Evolutionary conservation across 352 stramenopile species (phyloP), one percentile per base, ranked within the genome.

Genomic region (Globisporangium barbulae): DNA sequence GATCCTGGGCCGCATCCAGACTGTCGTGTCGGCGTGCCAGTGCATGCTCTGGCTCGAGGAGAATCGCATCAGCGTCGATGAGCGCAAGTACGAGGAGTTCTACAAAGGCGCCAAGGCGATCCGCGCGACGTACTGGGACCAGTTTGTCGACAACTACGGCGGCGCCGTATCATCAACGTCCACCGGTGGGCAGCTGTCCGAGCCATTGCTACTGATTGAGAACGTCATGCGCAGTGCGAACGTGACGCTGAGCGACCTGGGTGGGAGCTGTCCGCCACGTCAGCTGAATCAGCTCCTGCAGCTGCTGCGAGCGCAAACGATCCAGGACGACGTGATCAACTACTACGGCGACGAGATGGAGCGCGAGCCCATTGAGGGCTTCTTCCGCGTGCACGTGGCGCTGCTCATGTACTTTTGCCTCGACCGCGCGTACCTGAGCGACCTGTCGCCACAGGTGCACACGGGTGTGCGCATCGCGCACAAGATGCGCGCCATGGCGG

Each of bases 381-480:
- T 89, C 59, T 94, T 92, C 69, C 81, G 81, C 25, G 80, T 94
- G 0, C 81, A 84, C 47, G 74, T 81, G 41, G 85, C 85, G 7
- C 64, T 94, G 64, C 61, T 94, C 48, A 65, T 94, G 48, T 94
- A 94, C 74, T 94, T 94, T 54, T 88, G 74, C 25, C 65, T 94
- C 48, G 85, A 94, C 53, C 66, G 85, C 31, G 75, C 79, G 33
- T 92, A 91, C 44, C 58, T 94, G 49, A 88, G 78, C 52, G 63
- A 74, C 12, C 69, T 77, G 65, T 78, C 75, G 53, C 54, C 69
- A 49, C 75, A 88, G 35, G 65, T 68, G 5, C 78, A 87, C 57
- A 88, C 68, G 22, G 83, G 83, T 1, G 44, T 61, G 22, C 76
- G 76, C 10, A 81, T 94, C 53, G 78, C 81, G 53, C 73, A 78